A percentile compares a stretch with the other conserved stretches of the same genome.
These are phyloP conservation scores for Mycogone perniciosa DNA, from an alignment of 2,329 filamentous ascomycete genomes.

Conservation along the genomic window DNA sequence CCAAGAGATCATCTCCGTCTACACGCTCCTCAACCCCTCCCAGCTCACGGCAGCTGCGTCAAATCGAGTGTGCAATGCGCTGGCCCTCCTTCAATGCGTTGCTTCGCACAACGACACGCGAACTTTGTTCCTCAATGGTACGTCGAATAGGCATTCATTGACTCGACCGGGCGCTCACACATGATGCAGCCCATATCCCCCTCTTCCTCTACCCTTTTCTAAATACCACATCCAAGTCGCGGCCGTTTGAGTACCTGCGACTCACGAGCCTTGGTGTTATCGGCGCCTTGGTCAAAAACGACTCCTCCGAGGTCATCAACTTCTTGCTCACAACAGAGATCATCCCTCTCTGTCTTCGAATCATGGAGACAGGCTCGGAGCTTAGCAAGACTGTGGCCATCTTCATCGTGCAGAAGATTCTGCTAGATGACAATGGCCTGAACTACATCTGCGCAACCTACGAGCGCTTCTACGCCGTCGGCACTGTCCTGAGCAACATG, in stretches of 20 bases:
- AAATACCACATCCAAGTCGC: conserved; percentile 96
- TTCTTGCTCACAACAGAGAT: conserved; percentile 98
- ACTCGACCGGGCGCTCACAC: background rate
- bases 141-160: conserved; percentile 18
- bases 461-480: conserved; percentile 95
- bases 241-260: conserved; percentile 94
- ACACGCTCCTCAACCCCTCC: conserved; percentile 91
- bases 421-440: conserved; percentile 91
- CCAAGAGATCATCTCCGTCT: conserved; percentile 98
- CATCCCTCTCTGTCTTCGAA: conserved; percentile 91
- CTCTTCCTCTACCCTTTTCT: conserved; percentile 97
- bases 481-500: conserved; percentile 97
- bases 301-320: conserved; percentile 97
- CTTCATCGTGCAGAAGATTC: conserved; percentile 98
- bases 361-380: conserved; percentile 98
- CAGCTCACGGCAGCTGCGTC: conserved; percentile 96
- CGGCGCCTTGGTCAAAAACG: conserved; percentile 95
- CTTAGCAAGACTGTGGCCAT: conserved; percentile 98
- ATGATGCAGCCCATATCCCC: conserved; percentile 75
- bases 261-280: conserved; percentile 95
- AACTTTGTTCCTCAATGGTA: conserved; percentile 88
- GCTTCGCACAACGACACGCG: conserved; percentile 96
- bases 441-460: conserved; percentile 99
- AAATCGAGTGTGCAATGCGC: conserved; percentile 94
- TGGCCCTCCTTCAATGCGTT: conserved; percentile 92